Evolutionary conservation across 2,329 filamentous ascomycete genomes (phyloP).

Genomic region (Trichoderma arundinaceum): DNA sequence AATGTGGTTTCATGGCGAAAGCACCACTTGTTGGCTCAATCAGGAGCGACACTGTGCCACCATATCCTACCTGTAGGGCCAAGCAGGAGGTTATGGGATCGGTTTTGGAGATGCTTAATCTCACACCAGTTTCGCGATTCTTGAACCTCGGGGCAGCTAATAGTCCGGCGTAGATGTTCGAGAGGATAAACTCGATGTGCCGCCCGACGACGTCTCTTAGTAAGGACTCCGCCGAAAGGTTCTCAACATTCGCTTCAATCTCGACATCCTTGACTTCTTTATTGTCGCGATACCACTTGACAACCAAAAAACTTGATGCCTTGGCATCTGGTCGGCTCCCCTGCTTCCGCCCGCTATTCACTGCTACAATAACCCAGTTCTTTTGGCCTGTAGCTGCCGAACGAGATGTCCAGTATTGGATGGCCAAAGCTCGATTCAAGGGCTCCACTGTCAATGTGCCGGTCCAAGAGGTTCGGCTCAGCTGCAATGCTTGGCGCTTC

Average conservation of each 20-base stretch:
- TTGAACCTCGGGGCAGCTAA: constrained; percentile 65
- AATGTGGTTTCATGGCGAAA: constrained; percentile 72
- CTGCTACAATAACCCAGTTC: constrained; percentile 89
- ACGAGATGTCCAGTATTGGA: constrained; percentile 87
- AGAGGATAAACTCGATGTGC: constrained; percentile 75
- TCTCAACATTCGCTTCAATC: constrained; percentile 69
- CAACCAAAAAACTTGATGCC: constrained; percentile 60
- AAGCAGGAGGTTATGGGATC: constrained; percentile 73
- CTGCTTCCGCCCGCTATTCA: constrained; percentile 67
- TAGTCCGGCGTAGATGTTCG: constrained; percentile 67
- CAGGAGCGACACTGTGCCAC: constrained; percentile 63
- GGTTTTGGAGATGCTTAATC: constrained; percentile 60
- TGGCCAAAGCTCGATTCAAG: constrained; percentile 78
- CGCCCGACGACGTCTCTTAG: constrained; percentile 75
- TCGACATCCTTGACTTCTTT: constrained; percentile 72
- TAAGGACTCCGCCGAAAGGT: constrained; percentile 75
- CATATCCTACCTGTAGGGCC: constrained; percentile 70
- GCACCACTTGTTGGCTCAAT: constrained; percentile 81
- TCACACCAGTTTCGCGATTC: constrained; percentile 62
- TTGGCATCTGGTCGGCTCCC: constrained; percentile 49
- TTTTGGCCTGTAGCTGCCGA: constrained; percentile 62
- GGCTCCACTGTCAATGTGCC: constrained; percentile 78
- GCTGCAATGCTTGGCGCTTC: constrained; percentile 73
- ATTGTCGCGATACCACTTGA: constrained; percentile 85
- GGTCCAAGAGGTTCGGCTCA: constrained; percentile 76